Evolutionary conservation across 1,284 basidiomycete genomes (phyloP).

Genomic region (Rhodotorula mucilaginosa): DNA sequence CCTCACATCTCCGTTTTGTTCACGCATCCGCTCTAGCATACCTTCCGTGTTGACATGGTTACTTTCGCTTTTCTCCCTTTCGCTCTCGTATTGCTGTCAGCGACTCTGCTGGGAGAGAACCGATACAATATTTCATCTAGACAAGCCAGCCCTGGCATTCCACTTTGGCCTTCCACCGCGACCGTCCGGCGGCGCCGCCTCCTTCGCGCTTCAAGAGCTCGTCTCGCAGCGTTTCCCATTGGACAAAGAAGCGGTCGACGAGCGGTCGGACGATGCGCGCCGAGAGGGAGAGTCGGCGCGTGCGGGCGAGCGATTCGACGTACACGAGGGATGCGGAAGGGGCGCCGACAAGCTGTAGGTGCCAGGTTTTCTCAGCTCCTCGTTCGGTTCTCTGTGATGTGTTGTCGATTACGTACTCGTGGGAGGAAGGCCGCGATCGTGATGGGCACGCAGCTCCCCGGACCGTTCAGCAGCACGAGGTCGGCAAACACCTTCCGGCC

Average conservation of each 20-base stretch:
- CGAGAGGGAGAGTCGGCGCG: conserved; percentile 75
- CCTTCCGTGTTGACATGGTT: neutral
- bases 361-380: neutral
- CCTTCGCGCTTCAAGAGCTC: conserved; percentile 8
- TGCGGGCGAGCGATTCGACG: conserved; percentile 91
- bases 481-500: conserved; percentile 60
- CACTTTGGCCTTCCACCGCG: conserved; percentile 24
- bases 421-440: conserved; percentile 70
- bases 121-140: neutral
- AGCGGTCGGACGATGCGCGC: conserved; percentile 74
- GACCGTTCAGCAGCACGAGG: conserved; percentile 85
- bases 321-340: conserved; percentile 76
- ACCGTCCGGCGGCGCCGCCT: neutral
- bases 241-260: conserved; percentile 68
- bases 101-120: no score
- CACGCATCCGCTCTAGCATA: neutral
- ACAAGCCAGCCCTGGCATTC: conserved; percentile 39
- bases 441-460: conserved; percentile 86
- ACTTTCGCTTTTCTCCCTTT: neutral
- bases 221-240: conserved; percentile 42
- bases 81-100: neutral
- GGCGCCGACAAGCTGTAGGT: conserved; percentile 67
- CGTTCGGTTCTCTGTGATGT: neutral
- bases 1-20: neutral
- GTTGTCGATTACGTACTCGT: conserved; percentile 58